Base-by-base conservation (phyloP, 257 asterid genomes). In the Petunia secreta region DNA sequence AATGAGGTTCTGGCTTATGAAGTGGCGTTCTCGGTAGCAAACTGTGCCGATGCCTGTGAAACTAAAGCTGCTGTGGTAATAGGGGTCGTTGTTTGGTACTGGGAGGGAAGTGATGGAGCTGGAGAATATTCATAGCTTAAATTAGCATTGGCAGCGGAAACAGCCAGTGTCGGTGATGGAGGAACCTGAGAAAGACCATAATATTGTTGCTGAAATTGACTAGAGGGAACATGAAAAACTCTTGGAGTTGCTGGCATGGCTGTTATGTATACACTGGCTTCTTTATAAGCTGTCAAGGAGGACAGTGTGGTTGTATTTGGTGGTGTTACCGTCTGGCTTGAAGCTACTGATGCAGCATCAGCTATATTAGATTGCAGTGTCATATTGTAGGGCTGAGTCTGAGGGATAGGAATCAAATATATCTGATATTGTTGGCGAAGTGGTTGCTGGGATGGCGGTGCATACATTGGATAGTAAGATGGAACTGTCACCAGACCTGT, bases 51-150 rank as follows among this genome's bases (percentile, higher is more conserved):
- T 54, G 81, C 84, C 78, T 91, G 94, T 10, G 93, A 75, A 66
- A 85, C 50, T 85, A 89, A 81, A 10, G 81, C 87, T 8, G 93
- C 91, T 44, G 90, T 60, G 60, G 90, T 90, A 25, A 25, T 25
- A 0, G 91, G 89, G 57, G 89, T 87, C 83, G 85, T 87, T 34
- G 94, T 88, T 69, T 91, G 91, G 81, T 90, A 90, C 71, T 86
- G 96, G 57, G 88, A 75, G 5, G 89, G 88, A 16, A 86, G 79
- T 13, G 86, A 66, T 4, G 87, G 77, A 25, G 84, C 79, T 65
- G 82, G 65, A 43, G 88, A 60, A 79, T 84, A 90, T 16, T 90
- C 92, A 69, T 80, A 87, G 5, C 90, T 89, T 63, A 84, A 87
- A 83, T 81, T 84, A 25, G 76, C 77, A 66, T 53, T 75, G 6